These are phyloP conservation scores for Suhomyces bribrorum DNA, from an alignment of 1,139 yeast species.

Conservation along the genomic window DNA sequence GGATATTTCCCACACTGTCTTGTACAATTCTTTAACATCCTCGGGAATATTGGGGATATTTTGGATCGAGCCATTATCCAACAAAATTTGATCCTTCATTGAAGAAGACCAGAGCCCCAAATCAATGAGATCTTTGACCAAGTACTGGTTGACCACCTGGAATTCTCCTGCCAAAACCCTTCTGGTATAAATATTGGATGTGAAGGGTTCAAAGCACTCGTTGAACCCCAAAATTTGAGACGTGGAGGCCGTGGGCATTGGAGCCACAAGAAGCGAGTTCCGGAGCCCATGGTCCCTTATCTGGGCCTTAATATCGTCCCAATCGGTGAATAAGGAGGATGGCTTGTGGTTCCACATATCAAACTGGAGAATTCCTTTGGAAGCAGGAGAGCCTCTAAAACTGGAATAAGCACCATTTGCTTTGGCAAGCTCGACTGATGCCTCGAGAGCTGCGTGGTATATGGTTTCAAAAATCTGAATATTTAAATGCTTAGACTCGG, in stretches of 20 bases:
- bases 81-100: constrained; percentile 53
- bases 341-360: constrained; percentile 83
- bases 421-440: constrained; percentile 73
- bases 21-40: constrained; percentile 52
- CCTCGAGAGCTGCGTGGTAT: constrained; percentile 82
- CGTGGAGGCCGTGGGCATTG: constrained; percentile 68
- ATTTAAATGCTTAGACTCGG: constrained; percentile 69
- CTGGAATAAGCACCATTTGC: constrained; percentile 66
- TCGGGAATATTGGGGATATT: constrained; percentile 51
- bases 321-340: constrained; percentile 60
- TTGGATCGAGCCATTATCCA: constrained; percentile 58
- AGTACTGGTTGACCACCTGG: constrained; percentile 60
- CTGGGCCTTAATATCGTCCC: constrained; percentile 52
- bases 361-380: constrained; percentile 73
- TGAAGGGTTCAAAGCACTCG: constrained; percentile 64
- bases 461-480: constrained; percentile 86
- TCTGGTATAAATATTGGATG: constrained; percentile 60
- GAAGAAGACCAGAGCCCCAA: constrained; percentile 57
- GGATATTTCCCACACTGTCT: constrained; percentile 63
- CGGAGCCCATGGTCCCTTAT: constrained; percentile 51
- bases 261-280: constrained; percentile 62
- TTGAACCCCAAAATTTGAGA: constrained; percentile 62
- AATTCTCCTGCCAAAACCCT: constrained; percentile 64
- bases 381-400: constrained; percentile 80
- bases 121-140: constrained; percentile 54